Evolutionary conservation across 1,284 basidiomycete genomes (phyloP).

Genomic region (Bondarzewia mesenterica): DNA sequence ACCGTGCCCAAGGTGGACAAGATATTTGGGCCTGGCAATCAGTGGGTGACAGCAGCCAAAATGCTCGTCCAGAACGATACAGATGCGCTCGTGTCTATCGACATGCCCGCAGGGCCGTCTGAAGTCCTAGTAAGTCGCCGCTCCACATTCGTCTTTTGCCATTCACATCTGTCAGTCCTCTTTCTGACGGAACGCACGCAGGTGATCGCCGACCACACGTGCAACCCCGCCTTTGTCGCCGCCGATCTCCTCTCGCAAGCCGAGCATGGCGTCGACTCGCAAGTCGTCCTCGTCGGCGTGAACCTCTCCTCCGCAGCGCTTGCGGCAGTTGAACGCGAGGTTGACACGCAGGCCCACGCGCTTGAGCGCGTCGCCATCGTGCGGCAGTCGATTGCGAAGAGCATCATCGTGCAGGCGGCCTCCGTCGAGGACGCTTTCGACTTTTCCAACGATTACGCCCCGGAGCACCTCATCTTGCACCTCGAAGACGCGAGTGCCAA

Average conservation of each 20-base stretch:
- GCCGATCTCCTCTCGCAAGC: conserved; percentile 97
- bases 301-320: conserved; percentile 58
- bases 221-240: conserved; percentile 88
- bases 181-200: conserved; percentile 21
- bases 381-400: conserved; percentile 86
- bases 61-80: conserved; percentile 99
- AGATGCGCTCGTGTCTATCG: conserved; percentile 94
- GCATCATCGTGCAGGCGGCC: conserved; percentile 76
- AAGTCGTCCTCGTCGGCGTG: conserved; percentile 89
- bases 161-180: background rate
- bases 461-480: conserved; percentile 93
- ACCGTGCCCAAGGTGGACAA: conserved; percentile 99
- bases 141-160: background rate
- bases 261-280: conserved; percentile 96
- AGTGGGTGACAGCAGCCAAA: conserved; percentile 99
- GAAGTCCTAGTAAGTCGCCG: conserved; percentile 79
- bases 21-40: conserved; percentile 98
- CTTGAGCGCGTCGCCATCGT: conserved; percentile 88
- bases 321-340: conserved; percentile 72
- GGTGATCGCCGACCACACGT: conserved; percentile 89
- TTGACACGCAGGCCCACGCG: conserved; percentile 84
- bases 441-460: conserved; percentile 97
- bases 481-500: conserved; percentile 62
- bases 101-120: conserved; percentile 98
- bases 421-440: conserved; percentile 70